These are phyloP conservation scores for Phoma herbarum DNA, from an alignment of 2,329 filamentous ascomycete species.

Conservation along the genomic window DNA sequence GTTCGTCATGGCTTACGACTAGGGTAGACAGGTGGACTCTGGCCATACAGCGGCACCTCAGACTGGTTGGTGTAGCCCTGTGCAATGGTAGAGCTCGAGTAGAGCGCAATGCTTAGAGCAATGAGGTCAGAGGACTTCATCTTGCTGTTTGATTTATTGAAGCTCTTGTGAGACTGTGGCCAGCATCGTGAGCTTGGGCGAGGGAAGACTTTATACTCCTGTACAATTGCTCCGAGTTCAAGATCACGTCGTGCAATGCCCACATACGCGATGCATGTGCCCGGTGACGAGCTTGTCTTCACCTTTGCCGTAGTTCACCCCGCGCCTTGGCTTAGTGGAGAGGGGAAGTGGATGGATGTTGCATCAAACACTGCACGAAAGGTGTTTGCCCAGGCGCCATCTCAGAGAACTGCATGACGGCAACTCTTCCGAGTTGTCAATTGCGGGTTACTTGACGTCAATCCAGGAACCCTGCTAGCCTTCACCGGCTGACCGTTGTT, in stretches of 20 bases:
- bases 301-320: slow-evolving; percentile 19
- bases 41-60: slow-evolving; percentile 41
- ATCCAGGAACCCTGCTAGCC: not conserved
- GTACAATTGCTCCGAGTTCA: not conserved
- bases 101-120: slow-evolving; percentile 23
- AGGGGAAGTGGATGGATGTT: slow-evolving; percentile 26
- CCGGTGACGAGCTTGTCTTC: slow-evolving; percentile 25
- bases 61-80: slow-evolving; percentile 41
- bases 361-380: slow-evolving; percentile 10
- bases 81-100: slow-evolving; percentile 16
- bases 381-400: slow-evolving; percentile 9
- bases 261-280: slow-evolving; percentile 4
- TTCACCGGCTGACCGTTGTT: not conserved
- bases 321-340: slow-evolving; percentile 27
- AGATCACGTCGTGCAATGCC: slow-evolving; percentile 15
- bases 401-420: slow-evolving; percentile 5
- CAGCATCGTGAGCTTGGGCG: not conserved
- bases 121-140: slow-evolving; percentile 18
- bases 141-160: not conserved
- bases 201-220: not conserved
- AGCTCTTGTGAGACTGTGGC: not conserved
- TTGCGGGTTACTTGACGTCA: slow-evolving; percentile 11
- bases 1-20: slow-evolving; percentile 29
- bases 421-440: slow-evolving; percentile 10
- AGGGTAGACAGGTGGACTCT: slow-evolving; percentile 44